Evolutionary conservation across 1,139 yeast species (phyloP).

Genomic region (Magnusiomyces tetraspermus): DNA sequence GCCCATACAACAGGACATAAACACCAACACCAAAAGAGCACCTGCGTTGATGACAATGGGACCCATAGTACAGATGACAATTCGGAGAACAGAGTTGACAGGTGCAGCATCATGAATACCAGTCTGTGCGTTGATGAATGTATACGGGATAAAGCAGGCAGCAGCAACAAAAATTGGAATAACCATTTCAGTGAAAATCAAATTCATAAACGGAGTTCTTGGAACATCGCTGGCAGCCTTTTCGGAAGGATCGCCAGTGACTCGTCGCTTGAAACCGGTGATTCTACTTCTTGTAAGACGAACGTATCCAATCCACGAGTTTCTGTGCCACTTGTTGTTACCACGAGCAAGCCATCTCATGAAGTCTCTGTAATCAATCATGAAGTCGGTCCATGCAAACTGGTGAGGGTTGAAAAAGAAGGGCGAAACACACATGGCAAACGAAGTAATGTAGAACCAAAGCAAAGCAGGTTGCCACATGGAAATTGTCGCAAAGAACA

Average conservation of each 20-base stretch:
- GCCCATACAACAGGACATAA: conserved; percentile 93
- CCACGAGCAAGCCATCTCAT: conserved; percentile 99
- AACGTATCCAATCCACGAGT: conserved; percentile 98
- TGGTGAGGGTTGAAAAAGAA: conserved; percentile 97
- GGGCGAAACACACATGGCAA: conserved; percentile 88
- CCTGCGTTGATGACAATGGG: conserved; percentile 91
- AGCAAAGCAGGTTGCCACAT: conserved; percentile 96
- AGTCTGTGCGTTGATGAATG: conserved; percentile 92
- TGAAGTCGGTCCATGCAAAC: conserved; percentile 98
- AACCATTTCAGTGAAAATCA: conserved; percentile 75
- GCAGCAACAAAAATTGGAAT: conserved; percentile 84
- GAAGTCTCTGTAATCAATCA: conserved; percentile 96
- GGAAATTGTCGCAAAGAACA: conserved; percentile 82
- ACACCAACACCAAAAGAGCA: conserved; percentile 49
- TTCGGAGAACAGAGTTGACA: conserved; percentile 76
- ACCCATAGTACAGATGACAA: conserved; percentile 79
- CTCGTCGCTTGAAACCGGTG: conserved; percentile 95
- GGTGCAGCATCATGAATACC: conserved; percentile 53
- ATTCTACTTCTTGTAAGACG: conserved; percentile 93
- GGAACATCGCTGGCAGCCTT: conserved; percentile 90
- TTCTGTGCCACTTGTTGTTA: conserved; percentile 97
- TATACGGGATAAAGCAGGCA: conserved; percentile 81
- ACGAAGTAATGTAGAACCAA: conserved; percentile 97
- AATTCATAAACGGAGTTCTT: conserved; percentile 86
- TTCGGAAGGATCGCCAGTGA: conserved; percentile 78